phyloP scores from a whole-genome alignment of 2,329 filamentous ascomycete genomes.

The Fusarium ambrosium region DNA sequence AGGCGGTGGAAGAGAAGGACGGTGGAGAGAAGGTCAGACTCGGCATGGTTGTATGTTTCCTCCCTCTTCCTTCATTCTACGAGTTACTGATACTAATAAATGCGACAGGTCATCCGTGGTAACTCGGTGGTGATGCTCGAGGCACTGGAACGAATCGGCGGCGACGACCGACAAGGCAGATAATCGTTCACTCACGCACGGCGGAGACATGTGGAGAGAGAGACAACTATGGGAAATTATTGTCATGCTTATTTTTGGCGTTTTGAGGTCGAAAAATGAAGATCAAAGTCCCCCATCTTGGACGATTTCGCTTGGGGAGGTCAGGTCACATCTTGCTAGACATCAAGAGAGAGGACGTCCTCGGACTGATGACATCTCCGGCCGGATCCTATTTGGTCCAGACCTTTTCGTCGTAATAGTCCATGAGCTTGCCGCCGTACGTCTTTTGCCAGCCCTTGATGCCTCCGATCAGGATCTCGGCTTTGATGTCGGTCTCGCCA shows the following conservation, averaged over 20 bases:
- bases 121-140: conserved; percentile 99
- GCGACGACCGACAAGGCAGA: conserved; percentile 64
- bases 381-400: conserved; percentile 48
- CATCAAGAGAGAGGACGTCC: conserved; percentile 45
- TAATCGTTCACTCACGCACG: conserved; percentile 11
- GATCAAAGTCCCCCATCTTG: conserved; percentile 25
- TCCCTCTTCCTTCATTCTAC: background rate
- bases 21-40: conserved; percentile 90
- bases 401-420: conserved; percentile 62
- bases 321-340: conserved; percentile 48
- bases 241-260: conserved; percentile 50
- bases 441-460: conserved; percentile 68
- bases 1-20: conserved; percentile 94
- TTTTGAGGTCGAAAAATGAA: conserved; percentile 52
- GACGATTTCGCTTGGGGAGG: conserved; percentile 31
- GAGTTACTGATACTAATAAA: conserved; percentile 42
- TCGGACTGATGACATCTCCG: conserved; percentile 17
- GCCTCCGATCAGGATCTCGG: conserved; percentile 64
- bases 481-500: conserved; percentile 58
- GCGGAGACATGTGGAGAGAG: conserved; percentile 10
- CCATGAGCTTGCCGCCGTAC: conserved; percentile 62
- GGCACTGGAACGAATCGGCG: conserved; percentile 77
- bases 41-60: conserved; percentile 85
- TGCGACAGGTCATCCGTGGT: conserved; percentile 84
- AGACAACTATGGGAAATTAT: conserved; percentile 32